Conservation (phyloP, 345 rosid species). For the Anacardium occidentale region DNA sequence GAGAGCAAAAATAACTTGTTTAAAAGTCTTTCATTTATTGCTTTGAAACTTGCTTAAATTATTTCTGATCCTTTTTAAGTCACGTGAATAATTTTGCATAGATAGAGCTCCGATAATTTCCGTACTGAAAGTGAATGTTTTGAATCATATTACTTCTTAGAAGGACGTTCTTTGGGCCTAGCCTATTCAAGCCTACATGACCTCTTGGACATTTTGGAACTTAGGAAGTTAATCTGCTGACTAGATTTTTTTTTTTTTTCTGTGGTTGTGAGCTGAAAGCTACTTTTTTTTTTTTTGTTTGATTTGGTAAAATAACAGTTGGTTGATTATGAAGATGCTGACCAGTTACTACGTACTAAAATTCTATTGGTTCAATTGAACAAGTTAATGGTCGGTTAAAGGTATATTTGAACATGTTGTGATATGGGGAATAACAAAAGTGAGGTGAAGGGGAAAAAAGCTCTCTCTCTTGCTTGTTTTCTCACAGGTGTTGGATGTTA, state of each 20-base stretch:
- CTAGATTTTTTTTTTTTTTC: background rate
- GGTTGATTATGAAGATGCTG: background rate
- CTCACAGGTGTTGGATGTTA: background rate
- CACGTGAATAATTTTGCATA: background rate
- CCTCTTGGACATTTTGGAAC: conserved; percentile 2
- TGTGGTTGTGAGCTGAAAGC: background rate
- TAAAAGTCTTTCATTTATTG: background rate
- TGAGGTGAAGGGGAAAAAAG: too few relatives aligned
- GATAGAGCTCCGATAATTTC: background rate
- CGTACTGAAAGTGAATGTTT: background rate
- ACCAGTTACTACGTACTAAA: background rate
- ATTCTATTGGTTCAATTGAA: background rate
- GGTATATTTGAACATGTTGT: background rate
- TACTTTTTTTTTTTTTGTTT: background rate
- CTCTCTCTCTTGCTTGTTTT: background rate
- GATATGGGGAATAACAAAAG: too few relatives aligned
- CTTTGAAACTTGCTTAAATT: background rate
- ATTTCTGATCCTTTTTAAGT: background rate
- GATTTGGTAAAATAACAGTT: background rate
- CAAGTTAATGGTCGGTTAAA: background rate
- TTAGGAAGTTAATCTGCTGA: background rate
- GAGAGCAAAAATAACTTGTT: background rate
- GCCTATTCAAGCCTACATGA: background rate
- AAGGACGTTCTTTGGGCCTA: background rate
- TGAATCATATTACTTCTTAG: background rate